phyloP scores from a whole-genome alignment of 2,329 filamentous ascomycete species.

The Colletotrichum lupini region DNA sequence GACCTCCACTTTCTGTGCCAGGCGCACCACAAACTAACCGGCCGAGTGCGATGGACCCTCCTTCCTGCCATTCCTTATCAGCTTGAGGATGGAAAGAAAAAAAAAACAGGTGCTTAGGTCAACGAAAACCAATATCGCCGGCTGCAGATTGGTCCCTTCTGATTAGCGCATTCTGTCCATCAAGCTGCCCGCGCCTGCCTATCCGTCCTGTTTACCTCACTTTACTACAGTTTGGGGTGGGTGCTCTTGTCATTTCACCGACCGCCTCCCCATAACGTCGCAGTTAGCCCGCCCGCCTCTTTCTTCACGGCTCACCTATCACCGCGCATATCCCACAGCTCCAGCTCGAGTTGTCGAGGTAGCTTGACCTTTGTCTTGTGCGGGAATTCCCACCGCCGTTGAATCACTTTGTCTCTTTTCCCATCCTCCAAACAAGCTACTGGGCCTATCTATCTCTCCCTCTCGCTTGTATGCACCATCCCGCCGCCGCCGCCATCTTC shows the following conservation, averaged over 20 bases:
- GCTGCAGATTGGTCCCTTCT: conserved; percentile 21
- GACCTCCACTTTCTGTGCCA: conserved; percentile 21
- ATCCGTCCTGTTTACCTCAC: background rate
- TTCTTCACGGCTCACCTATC: background rate
- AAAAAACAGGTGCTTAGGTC: background rate
- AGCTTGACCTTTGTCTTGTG: background rate
- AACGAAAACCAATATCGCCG: conserved; percentile 1
- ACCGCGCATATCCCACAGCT: background rate
- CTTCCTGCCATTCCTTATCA: conserved; percentile 13
- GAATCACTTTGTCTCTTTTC: background rate
- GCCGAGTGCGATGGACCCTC: background rate
- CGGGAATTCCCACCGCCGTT: background rate
- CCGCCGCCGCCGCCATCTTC: background rate
- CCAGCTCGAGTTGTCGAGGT: background rate
- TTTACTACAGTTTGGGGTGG: background rate
- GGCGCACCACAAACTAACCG: conserved; percentile 7
- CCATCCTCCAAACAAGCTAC: background rate
- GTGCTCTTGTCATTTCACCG: background rate
- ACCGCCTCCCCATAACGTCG: background rate
- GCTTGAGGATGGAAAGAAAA: background rate
- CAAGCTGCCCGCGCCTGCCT: background rate
- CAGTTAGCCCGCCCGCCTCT: background rate
- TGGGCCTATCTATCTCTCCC: background rate
- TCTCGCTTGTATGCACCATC: background rate
- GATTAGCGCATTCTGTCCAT: background rate